Evolutionary conservation across 1,284 basidiomycete genomes (phyloP), one percentile per base, ranked within the genome.

Genomic region (Papiliotrema fonsecae): DNA sequence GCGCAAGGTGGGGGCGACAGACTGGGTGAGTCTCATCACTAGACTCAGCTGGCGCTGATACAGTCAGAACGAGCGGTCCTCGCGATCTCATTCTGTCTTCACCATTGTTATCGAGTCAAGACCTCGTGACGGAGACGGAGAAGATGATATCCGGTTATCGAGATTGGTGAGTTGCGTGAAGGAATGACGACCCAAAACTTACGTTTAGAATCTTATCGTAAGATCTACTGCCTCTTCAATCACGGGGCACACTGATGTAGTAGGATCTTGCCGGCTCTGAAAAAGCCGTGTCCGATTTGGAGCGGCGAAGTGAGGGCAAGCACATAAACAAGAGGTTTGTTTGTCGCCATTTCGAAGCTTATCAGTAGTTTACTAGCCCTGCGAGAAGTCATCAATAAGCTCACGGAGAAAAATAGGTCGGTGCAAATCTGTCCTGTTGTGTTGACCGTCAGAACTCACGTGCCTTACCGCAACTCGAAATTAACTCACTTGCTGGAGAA

Each of bases 391-490:
- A 79, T 81, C 55, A 74, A 76, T 55, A 79, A 80, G 59, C 72
- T 81, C 26, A 76, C 78, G 1, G 78, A 78, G 47, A 70, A 63
- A 52, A 61, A 70, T 56, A 39, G 59, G 63, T 64, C 36, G 45
- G 62, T 54, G 10, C 5, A 16, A 9, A 30, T n/a, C 16, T 14
- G 14, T 11, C 13, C 6, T 21, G 11, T 36, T 21, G 27, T 28
- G 32, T 27, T 49, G 34, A 16, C 27, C 26, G 39, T 13, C 31
- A 56, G 57, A 26, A 54, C 61, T 3, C 79, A 80, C 58, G 75
- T 81, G 18, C 78, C 79, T 0, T 81, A 79, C 58, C 77, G 79
- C 24, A 77, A 80, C 56, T 78, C 77, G 16, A 80, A 81, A 47
- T 65, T 75, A 42, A 79, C 77, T 0, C 74, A 79, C 24, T 64